Percentiles rank a stretch among this genome's conserved stretches.
These are phyloP conservation scores for Yarrowia bubula DNA, from an alignment of 805 yeast species.

Conservation along the genomic window DNA sequence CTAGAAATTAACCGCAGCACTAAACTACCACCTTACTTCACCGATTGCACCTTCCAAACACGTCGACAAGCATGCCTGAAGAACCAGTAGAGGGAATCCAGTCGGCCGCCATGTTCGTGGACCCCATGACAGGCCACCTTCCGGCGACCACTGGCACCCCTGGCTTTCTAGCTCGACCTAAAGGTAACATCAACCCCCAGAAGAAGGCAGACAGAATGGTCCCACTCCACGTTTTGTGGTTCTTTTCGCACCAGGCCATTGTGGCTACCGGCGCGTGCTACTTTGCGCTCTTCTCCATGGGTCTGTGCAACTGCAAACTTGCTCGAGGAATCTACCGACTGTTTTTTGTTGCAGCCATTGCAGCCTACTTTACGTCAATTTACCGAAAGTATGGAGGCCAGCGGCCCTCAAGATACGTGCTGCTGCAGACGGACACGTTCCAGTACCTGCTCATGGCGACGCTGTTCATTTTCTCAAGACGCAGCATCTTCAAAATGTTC, in stretches of 20 bases:
- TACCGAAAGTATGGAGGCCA: constrained; percentile 26
- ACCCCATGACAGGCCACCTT: constrained; percentile 21
- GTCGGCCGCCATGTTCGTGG: constrained; percentile 24
- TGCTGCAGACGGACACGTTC: constrained; percentile 22
- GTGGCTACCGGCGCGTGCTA: constrained; percentile 8
- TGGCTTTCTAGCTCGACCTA: not conserved
- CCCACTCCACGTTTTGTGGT: constrained; percentile 20
- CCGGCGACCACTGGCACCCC: constrained; percentile 23
- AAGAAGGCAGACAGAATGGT: constrained; percentile 9
- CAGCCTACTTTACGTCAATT: constrained; percentile 8
- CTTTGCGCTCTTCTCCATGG: not conserved
- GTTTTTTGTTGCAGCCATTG: constrained; percentile 52
- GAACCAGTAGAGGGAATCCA: not conserved
- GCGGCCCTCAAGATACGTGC: constrained; percentile 14
- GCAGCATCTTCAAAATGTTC: constrained; percentile 10
- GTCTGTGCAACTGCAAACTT: constrained; percentile 5
- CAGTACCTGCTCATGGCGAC: constrained; percentile 14
- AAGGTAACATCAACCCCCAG: not conserved
- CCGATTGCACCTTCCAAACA: not conserved
- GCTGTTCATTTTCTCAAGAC: constrained; percentile 7
- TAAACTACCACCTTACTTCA: not conserved
- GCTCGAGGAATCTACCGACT: constrained; percentile 45
- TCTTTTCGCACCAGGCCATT: constrained; percentile 20
- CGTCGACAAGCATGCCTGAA: constrained; percentile 12
- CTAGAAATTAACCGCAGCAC: constrained; percentile 19